Evolutionary conservation across 768 basidiomycete genomes (phyloP).

Genomic region (Kwoniella botswanensis): DNA sequence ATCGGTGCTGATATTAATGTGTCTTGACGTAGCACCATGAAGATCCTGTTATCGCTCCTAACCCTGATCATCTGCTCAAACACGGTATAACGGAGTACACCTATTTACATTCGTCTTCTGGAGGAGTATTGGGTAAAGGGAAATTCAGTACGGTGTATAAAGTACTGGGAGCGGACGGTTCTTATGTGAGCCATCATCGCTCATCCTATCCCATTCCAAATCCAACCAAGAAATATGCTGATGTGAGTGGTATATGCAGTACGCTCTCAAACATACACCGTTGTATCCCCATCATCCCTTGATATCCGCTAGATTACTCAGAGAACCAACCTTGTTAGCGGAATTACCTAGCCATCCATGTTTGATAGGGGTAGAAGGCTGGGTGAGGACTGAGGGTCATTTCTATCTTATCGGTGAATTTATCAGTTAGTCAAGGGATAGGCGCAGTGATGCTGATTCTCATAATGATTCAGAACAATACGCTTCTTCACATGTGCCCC

Average conservation of each 20-base stretch:
- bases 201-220: not conserved
- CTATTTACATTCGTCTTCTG: slow-evolving; percentile 35
- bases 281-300: slow-evolving; percentile 61
- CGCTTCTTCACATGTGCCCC: slow-evolving; percentile 56
- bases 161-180: slow-evolving; percentile 52
- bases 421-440: slow-evolving; percentile 6
- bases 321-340: slow-evolving; percentile 60
- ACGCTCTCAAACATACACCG: slow-evolving; percentile 61
- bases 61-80: slow-evolving; percentile 56
- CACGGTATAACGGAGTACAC: slow-evolving; percentile 59
- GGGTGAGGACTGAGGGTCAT: slow-evolving; percentile 59
- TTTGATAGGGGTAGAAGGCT: slow-evolving; percentile 60
- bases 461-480: slow-evolving; percentile 34
- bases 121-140: slow-evolving; percentile 58
- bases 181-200: slow-evolving; percentile 45
- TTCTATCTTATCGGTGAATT: slow-evolving; percentile 60
- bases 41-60: slow-evolving; percentile 29
- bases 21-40: slow-evolving; percentile 12
- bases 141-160: slow-evolving; percentile 61
- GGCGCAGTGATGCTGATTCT: no score
- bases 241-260: slow-evolving; percentile 38
- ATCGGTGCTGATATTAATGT: not conserved
- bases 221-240: no score
- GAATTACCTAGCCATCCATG: slow-evolving; percentile 60
- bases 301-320: slow-evolving; percentile 60